Conservation (phyloP, 768 basidiomycete species). For the Exsudoporus frostii region DNA sequence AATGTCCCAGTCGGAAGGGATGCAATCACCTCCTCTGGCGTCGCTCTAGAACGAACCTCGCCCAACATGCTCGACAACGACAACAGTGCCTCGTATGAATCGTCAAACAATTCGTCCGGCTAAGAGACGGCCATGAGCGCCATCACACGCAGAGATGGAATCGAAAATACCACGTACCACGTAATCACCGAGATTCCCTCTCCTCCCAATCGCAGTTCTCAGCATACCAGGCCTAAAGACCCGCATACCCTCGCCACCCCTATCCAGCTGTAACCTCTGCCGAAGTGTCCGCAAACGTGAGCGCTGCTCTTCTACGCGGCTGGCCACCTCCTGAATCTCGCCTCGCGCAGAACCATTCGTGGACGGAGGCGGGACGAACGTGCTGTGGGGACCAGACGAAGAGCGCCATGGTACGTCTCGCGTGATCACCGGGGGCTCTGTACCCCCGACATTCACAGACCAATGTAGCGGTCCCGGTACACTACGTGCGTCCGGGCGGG, state of each 20-base stretch:
- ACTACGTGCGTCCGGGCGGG: slow-evolving; percentile 5
- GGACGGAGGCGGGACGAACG: slow-evolving; percentile 1
- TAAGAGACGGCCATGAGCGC: slow-evolving; percentile 25
- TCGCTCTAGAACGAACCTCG: slow-evolving; percentile 64
- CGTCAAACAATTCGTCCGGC: slow-evolving; percentile 76
- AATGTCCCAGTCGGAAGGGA: slow-evolving; percentile 58
- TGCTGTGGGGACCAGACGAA: slow-evolving; percentile 14
- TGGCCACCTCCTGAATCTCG: slow-evolving; percentile 2
- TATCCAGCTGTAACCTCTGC: slow-evolving; percentile 30
- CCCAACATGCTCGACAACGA: slow-evolving; percentile 58
- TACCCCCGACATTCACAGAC: slow-evolving; percentile 1
- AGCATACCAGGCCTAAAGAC: slow-evolving; percentile 25
- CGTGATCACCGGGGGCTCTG: background rate
- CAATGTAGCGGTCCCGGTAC: slow-evolving; percentile 7
- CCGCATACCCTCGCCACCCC: slow-evolving; percentile 18
- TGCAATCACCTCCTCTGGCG: slow-evolving; percentile 58
- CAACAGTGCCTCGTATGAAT: slow-evolving; percentile 69
- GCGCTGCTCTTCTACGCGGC: slow-evolving; percentile 19
- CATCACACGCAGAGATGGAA: background rate
- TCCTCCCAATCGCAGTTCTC: slow-evolving; percentile 18
- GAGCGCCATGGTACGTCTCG: slow-evolving; percentile 25
- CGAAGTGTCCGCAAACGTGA: slow-evolving; percentile 25
- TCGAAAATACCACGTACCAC: slow-evolving; percentile 43
- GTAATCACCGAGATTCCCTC: slow-evolving; percentile 40
- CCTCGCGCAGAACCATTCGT: background rate